Evolutionary conservation across 495 filamentous ascomycete genomes (phyloP).

Genomic region (Lophium mytilinum): DNA sequence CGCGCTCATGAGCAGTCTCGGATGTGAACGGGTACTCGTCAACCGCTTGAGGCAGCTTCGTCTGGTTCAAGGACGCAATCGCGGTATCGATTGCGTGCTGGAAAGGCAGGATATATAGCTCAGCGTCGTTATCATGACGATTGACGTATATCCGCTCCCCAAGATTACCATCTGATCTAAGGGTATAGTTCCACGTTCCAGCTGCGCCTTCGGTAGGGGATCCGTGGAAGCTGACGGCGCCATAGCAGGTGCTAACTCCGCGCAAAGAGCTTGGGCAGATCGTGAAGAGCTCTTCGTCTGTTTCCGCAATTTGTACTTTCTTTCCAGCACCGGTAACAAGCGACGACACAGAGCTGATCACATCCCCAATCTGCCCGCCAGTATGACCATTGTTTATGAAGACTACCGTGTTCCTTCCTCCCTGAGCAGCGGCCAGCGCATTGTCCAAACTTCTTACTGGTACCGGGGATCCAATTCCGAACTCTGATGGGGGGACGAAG

Average conservation of each 20-base stretch:
- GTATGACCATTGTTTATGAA: constrained; percentile 68
- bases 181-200: constrained; percentile 75
- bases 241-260: constrained; percentile 65
- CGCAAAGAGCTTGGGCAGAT: constrained; percentile 59
- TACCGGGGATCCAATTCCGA: constrained; percentile 52
- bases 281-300: constrained; percentile 47
- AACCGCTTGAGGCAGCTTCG: constrained; percentile 31
- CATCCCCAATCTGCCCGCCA: constrained; percentile 61
- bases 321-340: constrained; percentile 45
- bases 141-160: constrained; percentile 51
- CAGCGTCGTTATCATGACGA: constrained; percentile 52
- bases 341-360: constrained; percentile 55
- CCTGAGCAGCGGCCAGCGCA: constrained; percentile 44
- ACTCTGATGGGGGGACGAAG: constrained; percentile 39
- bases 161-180: constrained; percentile 62
- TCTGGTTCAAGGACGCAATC: constrained; percentile 48
- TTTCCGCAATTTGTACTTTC: constrained; percentile 45
- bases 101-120: constrained; percentile 69
- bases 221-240: constrained; percentile 63
- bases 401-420: constrained; percentile 53
- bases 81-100: constrained; percentile 68
- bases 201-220: constrained; percentile 59
- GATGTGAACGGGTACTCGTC: constrained; percentile 67
- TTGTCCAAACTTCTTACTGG: constrained; percentile 53
- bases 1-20: constrained; percentile 54